Conservation (phyloP, 345 rosid species). For the Erucastrum elatum region DNA sequence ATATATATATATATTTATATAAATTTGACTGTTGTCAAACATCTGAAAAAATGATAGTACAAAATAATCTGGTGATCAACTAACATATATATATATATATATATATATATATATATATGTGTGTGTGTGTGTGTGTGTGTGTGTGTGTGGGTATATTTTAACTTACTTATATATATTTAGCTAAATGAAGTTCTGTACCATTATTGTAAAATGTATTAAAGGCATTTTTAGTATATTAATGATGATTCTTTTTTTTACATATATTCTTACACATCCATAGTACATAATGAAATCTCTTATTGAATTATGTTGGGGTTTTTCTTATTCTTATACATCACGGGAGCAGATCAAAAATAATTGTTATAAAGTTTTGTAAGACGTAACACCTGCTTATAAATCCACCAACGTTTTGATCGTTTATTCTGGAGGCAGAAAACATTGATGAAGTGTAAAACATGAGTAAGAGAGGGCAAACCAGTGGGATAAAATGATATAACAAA, state of each 20-base stretch:
- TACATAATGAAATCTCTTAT: neutral
- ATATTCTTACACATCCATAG: neutral
- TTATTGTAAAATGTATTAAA: neutral
- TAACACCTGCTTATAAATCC: neutral
- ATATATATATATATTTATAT: too few relatives aligned
- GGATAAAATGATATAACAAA: slow-evolving; percentile 18
- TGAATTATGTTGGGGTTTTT: neutral
- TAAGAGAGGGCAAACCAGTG: slow-evolving; percentile 1
- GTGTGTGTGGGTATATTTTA: too few relatives aligned
- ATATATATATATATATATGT: too few relatives aligned
- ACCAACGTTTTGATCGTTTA: neutral
- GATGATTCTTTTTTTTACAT: neutral
- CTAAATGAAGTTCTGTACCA: neutral
- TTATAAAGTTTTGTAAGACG: neutral
- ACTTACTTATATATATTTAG: too few relatives aligned
- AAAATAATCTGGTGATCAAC: neutral
- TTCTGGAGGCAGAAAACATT: neutral
- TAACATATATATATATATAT: neutral
- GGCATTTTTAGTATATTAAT: neutral
- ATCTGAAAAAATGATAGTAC: neutral
- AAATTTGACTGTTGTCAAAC: neutral
- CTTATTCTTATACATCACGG: neutral
- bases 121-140: too few relatives aligned
- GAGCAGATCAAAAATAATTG: neutral
- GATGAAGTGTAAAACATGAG: neutral